Evolutionary conservation across 1,139 yeast species (phyloP).

Genomic region (Arxiozyma slooffiae): DNA sequence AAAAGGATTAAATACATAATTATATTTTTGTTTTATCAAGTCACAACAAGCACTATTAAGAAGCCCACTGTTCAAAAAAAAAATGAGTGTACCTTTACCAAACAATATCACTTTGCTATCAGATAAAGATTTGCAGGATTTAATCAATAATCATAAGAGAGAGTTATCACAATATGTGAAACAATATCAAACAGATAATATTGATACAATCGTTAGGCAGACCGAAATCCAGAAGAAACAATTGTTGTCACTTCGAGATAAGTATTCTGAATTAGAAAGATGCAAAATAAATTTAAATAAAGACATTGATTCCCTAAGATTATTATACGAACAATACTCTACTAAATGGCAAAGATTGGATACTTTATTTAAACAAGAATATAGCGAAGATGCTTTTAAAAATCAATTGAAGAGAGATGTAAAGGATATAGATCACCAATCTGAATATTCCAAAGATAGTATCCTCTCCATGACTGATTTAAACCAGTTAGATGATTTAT

Average conservation of each 20-base stretch:
- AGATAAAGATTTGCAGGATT: constrained; percentile 17
- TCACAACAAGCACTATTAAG: neutral
- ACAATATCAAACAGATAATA: constrained; percentile 14
- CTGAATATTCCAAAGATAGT: constrained; percentile 11
- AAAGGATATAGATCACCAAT: constrained; percentile 12
- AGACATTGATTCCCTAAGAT: constrained; percentile 14
- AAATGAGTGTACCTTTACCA: constrained; percentile 14
- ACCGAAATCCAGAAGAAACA: constrained; percentile 7
- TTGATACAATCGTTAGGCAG: constrained; percentile 9
- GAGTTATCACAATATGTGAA: constrained; percentile 18
- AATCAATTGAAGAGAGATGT: constrained; percentile 14
- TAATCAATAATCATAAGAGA: constrained; percentile 13
- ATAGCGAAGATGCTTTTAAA: constrained; percentile 19
- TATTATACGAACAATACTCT: constrained; percentile 21
- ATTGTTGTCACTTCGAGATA: constrained; percentile 11
- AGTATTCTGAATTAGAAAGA: constrained; percentile 15
- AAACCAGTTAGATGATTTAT: constrained; percentile 15
- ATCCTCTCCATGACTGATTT: constrained; percentile 3
- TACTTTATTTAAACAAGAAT: constrained; percentile 13
- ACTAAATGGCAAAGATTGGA: constrained; percentile 23
- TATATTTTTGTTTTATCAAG: too few species aligned
- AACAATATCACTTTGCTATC: constrained; percentile 19
- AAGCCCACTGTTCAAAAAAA: neutral
- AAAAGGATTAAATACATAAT: too few species aligned
- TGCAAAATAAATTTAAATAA: constrained; percentile 10